Conservation (phyloP, 179 eudicot genomes). For the Sideroxylon spinosum region DNA sequence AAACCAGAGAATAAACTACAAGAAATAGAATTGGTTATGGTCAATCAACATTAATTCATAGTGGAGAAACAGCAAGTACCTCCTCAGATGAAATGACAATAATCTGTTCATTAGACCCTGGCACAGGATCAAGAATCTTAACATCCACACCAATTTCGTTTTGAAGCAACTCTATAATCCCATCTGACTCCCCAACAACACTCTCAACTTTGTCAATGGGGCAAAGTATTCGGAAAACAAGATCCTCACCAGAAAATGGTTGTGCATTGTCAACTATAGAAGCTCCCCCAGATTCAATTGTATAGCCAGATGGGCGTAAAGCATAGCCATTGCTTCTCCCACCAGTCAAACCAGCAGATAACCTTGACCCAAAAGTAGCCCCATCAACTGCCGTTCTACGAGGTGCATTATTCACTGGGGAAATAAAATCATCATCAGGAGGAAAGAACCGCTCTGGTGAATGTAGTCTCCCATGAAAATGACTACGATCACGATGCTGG, state of each 20-base stretch:
- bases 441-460: conserved; percentile 69
- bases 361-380: conserved; percentile 48
- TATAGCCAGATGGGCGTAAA: conserved; percentile 49
- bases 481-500: conserved; percentile 91
- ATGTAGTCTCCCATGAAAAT: conserved; percentile 51
- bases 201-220: conserved; percentile 68
- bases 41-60: neutral
- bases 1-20: neutral
- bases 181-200: conserved; percentile 74
- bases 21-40: neutral
- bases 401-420: conserved; percentile 41
- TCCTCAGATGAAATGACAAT: conserved; percentile 73
- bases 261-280: conserved; percentile 44
- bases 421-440: conserved; percentile 64
- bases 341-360: conserved; percentile 34
- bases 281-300: conserved; percentile 44
- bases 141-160: conserved; percentile 90
- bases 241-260: conserved; percentile 49
- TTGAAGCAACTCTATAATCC: conserved; percentile 78
- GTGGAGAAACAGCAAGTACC: conserved; percentile 36
- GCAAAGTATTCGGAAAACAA: conserved; percentile 87
- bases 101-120: conserved; percentile 69
- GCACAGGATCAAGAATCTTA: conserved; percentile 59
- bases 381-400: conserved; percentile 58
- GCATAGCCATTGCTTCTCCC: conserved; percentile 46